Evolutionary conservation across 441 rosid genomes (phyloP), one percentile per base, ranked within the genome.

Genomic region (Pelargonium fulgidum): DNA sequence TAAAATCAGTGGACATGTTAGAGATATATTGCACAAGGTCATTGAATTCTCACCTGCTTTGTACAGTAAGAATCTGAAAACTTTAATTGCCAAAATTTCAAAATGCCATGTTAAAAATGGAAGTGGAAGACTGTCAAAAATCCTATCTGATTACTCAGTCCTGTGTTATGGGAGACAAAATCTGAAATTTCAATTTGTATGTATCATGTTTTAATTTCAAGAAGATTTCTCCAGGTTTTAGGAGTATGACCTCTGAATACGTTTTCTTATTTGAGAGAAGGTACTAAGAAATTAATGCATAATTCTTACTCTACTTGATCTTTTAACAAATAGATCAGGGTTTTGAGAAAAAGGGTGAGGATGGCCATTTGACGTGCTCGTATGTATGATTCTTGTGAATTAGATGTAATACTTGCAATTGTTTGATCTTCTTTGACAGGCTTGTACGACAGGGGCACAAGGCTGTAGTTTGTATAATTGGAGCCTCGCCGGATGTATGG

Each of bases 61-160:
- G 33, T 59, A 59, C 64, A 22, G 22, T 20, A 59, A 59, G 14
- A 59, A 59, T 22, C 36, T 59, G 64, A 36, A 59, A 59, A 59
- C 33, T 20, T 42, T 59, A 17, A 56, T 17, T 56, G 62, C 11
- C 62, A 56, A 16, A 56, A 56, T 59, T 59, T 59, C 3, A 3
- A 59, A 26, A 12, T 7, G 29, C 29, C n/a, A 2, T 48, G 56
- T n/a, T 48, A 48, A 48, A 12, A 12, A 48, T 12, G 56, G 17
- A 12, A 42, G 12, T 42, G 48, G 48, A 44, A 11, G 48, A 44
- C 48, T 2, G 48, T 44, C 3, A 44, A 44, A 9, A 44, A 9
- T 44, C 48, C 48, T 0, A 44, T 44, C 48, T 44, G 11, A 44
- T 44, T 9, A 8, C n/a, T 44, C 48, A 36, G 41, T 36, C 41